A percentile compares a stretch with the other conserved stretches of the same genome.
Evolutionary conservation across 345 rosid species (phyloP).

Genomic region (Rhodomyrtus tomentosa): DNA sequence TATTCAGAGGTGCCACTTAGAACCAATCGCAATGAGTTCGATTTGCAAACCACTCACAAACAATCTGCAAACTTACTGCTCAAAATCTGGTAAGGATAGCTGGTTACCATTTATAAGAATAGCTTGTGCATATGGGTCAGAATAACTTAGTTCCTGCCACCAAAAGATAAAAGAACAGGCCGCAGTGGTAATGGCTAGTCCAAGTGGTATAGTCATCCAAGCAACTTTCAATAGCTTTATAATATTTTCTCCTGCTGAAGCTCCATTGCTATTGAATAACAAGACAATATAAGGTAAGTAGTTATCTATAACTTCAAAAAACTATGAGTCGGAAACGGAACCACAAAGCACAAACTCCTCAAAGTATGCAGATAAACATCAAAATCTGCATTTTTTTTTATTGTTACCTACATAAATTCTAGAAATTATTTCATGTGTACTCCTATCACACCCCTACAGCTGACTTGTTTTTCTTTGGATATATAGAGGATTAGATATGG

Average conservation of each 20-base stretch:
- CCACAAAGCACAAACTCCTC: background rate
- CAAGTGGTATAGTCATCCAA: conserved; percentile 62
- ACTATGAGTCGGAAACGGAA: background rate
- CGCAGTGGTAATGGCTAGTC: conserved; percentile 38
- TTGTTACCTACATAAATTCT: background rate
- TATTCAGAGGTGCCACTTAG: background rate
- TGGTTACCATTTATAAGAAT: conserved; percentile 73
- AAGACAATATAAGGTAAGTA: background rate
- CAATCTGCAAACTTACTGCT: background rate
- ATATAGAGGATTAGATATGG: background rate
- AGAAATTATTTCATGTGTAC: background rate
- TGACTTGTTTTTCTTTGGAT: background rate
- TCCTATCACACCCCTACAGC: background rate
- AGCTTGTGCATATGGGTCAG: conserved; percentile 61
- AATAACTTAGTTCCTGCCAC: conserved; percentile 68
- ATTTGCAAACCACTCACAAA: background rate
- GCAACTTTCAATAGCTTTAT: conserved; percentile 62
- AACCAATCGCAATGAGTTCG: background rate
- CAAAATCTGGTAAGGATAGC: background rate
- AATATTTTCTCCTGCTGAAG: conserved; percentile 25
- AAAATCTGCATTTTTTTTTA: background rate
- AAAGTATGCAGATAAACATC: background rate
- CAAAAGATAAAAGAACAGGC: conserved; percentile 43
- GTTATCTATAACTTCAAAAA: background rate
- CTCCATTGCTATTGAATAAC: conserved; percentile 36